Evolutionary conservation across 2,329 filamentous ascomycete genomes (phyloP).

Genomic region (Aspergillus neoniger): DNA sequence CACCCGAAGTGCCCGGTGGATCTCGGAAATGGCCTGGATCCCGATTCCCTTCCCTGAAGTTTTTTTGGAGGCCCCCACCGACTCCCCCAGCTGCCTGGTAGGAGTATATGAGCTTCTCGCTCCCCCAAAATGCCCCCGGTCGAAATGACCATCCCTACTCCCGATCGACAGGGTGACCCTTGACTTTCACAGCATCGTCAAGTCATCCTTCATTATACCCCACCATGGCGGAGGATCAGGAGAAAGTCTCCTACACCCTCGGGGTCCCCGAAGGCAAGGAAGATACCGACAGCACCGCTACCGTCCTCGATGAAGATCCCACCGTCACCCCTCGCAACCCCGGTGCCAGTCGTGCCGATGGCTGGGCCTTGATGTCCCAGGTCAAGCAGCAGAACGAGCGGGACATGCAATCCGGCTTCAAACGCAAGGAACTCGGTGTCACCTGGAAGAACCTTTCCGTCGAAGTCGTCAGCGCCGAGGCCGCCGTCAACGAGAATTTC

Average conservation of each 20-base stretch:
- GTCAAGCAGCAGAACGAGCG: constrained; percentile 49
- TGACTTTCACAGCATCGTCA: neutral
- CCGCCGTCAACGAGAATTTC: constrained; percentile 67
- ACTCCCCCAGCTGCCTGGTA: neutral
- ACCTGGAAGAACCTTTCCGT: constrained; percentile 67
- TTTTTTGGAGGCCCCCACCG: neutral
- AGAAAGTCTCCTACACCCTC: neutral
- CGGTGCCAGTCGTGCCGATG: constrained; percentile 30
- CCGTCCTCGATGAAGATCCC: constrained; percentile 29
- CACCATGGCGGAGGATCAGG: constrained; percentile 4
- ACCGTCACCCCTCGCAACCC: constrained; percentile 12
- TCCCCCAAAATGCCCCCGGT: constrained; percentile 3
- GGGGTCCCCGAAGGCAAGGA: constrained; percentile 10
- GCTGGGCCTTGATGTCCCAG: constrained; percentile 55
- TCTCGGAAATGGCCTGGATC: constrained; percentile 2
- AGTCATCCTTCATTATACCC: neutral
- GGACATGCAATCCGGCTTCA: constrained; percentile 50
- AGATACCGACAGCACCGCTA: constrained; percentile 33
- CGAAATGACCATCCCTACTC: neutral
- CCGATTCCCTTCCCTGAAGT: constrained; percentile 9
- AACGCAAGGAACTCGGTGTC: constrained; percentile 59
- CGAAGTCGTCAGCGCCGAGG: constrained; percentile 61
- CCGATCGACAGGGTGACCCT: neutral
- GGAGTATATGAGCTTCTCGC: constrained; percentile 4
- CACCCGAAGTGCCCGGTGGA: neutral